Conservation (phyloP, 805 yeast genomes). For the Yarrowia deformans region DNA sequence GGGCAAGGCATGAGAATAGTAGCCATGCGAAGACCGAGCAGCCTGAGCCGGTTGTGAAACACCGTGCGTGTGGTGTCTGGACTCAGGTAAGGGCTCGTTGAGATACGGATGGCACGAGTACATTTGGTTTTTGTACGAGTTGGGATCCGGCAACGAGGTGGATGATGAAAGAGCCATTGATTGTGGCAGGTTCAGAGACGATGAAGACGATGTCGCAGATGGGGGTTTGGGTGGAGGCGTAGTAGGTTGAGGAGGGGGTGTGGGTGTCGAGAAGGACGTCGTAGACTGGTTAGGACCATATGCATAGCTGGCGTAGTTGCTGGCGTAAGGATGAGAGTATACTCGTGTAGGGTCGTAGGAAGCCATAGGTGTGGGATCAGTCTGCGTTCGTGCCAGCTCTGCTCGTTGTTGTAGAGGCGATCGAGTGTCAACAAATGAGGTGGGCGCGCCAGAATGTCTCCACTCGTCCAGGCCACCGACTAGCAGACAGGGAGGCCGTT, state of each 20-base stretch:
- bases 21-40: constrained; percentile 22
- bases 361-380: constrained; percentile 12
- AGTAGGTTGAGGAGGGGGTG: constrained; percentile 2
- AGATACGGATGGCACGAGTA: constrained; percentile 31
- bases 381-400: constrained; percentile 41
- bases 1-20: constrained; percentile 36
- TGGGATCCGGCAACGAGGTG: constrained; percentile 18
- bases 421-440: constrained; percentile 2
- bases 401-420: constrained; percentile 40
- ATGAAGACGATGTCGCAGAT: constrained; percentile 1
- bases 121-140: constrained; percentile 22
- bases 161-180: constrained; percentile 6
- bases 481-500: constrained; percentile 56
- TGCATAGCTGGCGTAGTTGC: constrained; percentile 22
- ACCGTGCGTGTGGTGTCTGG: constrained; percentile 29
- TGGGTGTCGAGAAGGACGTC: not conserved
- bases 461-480: constrained; percentile 63
- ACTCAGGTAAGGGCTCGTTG: constrained; percentile 36
- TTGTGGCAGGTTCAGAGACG: not conserved
- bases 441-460: constrained; percentile 15
- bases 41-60: constrained; percentile 36
- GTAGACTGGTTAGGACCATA: not conserved
- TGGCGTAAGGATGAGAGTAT: constrained; percentile 35
- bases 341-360: constrained; percentile 42
- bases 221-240: constrained; percentile 10